These are phyloP conservation scores for Sedum album DNA, from an alignment of 164 flowering plant genomes.

Conservation along the genomic window DNA sequence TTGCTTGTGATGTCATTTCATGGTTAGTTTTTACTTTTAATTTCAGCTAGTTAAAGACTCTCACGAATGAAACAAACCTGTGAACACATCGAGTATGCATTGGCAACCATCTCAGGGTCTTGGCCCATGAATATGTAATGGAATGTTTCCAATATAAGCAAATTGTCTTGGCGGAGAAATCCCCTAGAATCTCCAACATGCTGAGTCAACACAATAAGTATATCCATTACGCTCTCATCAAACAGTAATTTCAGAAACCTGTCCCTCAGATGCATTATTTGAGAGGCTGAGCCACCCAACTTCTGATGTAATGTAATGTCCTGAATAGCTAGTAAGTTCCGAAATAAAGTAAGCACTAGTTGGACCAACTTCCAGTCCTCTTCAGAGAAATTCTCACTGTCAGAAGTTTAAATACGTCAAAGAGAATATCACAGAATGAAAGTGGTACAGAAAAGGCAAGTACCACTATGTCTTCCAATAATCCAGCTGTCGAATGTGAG, in stretches of 20 bases:
- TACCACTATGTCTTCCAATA: background rate
- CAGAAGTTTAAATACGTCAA: background rate
- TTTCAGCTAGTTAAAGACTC: background rate
- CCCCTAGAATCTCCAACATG: constrained; percentile 51
- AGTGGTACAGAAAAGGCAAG: too few species aligned
- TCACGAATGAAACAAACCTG: constrained; percentile 35
- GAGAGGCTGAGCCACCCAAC: constrained; percentile 54
- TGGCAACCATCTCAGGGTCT: constrained; percentile 66
- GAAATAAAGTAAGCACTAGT: constrained; percentile 80
- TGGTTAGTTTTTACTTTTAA: background rate
- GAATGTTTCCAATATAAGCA: constrained; percentile 75
- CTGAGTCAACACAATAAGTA: constrained; percentile 65
- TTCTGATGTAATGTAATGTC: constrained; percentile 67
- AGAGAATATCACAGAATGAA: background rate
- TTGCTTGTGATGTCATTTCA: background rate
- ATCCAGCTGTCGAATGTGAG: background rate
- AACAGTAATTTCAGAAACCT: constrained; percentile 71
- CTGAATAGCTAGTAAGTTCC: constrained; percentile 78
- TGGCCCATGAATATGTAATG: constrained; percentile 72
- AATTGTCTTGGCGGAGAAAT: constrained; percentile 76
- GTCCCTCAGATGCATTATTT: constrained; percentile 57
- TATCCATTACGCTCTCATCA: constrained; percentile 80
- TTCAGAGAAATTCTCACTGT: constrained; percentile 72
- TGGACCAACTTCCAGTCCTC: constrained; percentile 97
- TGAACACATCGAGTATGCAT: constrained; percentile 28